Evolutionary conservation across 768 basidiomycete genomes (phyloP).

Genomic region (Tremella fuciformis): DNA sequence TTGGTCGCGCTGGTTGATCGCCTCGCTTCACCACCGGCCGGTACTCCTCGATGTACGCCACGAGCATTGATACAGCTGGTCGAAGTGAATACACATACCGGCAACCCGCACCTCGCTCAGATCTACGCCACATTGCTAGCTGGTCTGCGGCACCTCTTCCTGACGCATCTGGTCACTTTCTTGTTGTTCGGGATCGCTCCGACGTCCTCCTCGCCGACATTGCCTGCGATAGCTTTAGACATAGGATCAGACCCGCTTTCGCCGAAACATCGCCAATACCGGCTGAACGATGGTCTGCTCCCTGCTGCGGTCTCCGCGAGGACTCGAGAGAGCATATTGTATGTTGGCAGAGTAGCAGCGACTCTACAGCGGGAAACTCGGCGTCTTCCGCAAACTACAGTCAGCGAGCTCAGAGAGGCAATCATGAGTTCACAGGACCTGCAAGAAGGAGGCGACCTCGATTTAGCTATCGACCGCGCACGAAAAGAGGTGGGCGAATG

Average conservation of each 20-base stretch:
- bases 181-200: slow-evolving; percentile 73
- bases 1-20: slow-evolving; percentile 60
- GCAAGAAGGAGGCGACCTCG: slow-evolving; percentile 73
- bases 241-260: slow-evolving; percentile 63
- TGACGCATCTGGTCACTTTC: slow-evolving; percentile 76
- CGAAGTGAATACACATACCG: slow-evolving; percentile 67
- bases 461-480: slow-evolving; percentile 69
- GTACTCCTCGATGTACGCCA: slow-evolving; percentile 53
- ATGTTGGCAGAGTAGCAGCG: slow-evolving; percentile 81
- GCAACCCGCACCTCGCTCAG: slow-evolving; percentile 69
- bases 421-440: slow-evolving; percentile 58
- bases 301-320: slow-evolving; percentile 72
- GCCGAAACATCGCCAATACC: slow-evolving; percentile 57
- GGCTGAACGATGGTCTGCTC: slow-evolving; percentile 64
- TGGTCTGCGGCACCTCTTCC: slow-evolving; percentile 78
- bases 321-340: slow-evolving; percentile 75
- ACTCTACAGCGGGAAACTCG: slow-evolving; percentile 74
- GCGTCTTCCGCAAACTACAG: slow-evolving; percentile 68
- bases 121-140: slow-evolving; percentile 69
- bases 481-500: slow-evolving; percentile 82
- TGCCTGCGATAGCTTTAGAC: slow-evolving; percentile 30
- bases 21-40: not conserved
- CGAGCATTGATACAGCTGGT: slow-evolving; percentile 80
- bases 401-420: slow-evolving; percentile 62
- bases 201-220: slow-evolving; percentile 19